A percentile compares a stretch with the other conserved stretches of the same genome.
These are phyloP conservation scores for Coniosporium apollinis DNA, from an alignment of 495 filamentous ascomycete genomes.

Conservation along the genomic window DNA sequence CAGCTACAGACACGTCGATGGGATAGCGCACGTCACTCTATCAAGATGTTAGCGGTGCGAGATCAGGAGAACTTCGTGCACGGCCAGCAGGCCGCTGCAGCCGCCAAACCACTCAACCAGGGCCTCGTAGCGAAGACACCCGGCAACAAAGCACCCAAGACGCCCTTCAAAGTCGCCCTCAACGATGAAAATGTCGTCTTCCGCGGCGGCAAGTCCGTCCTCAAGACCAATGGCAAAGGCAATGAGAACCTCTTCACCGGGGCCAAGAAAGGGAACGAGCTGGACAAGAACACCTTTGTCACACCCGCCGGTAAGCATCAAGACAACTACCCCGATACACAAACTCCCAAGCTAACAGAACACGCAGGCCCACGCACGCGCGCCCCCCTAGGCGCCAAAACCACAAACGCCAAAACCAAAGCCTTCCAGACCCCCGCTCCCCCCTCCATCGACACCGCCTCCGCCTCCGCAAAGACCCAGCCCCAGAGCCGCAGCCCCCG, in stretches of 20 bases:
- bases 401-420: slow-evolving; percentile 81
- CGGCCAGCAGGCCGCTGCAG: slow-evolving; percentile 56
- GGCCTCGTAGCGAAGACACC: slow-evolving; percentile 60
- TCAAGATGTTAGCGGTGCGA: slow-evolving; percentile 54
- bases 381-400: slow-evolving; percentile 80
- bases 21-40: no score
- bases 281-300: slow-evolving; percentile 45
- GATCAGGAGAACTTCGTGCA: slow-evolving; percentile 82
- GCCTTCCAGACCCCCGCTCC: slow-evolving; percentile 46
- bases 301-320: slow-evolving; percentile 64
- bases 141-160: slow-evolving; percentile 57
- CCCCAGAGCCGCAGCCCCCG: slow-evolving; percentile 35
- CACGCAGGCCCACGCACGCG: slow-evolving; percentile 46
- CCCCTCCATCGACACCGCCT: slow-evolving; percentile 19
- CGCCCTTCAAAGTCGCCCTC: slow-evolving; percentile 63
- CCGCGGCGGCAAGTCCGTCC: slow-evolving; percentile 40
- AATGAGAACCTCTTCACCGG: slow-evolving; percentile 45
- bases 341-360: slow-evolving; percentile 3
- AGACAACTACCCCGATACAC: not conserved
- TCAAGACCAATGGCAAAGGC: slow-evolving; percentile 44
- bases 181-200: slow-evolving; percentile 77
- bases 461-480: slow-evolving; percentile 31
- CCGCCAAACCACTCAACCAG: slow-evolving; percentile 64
- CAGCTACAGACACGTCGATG: no score
- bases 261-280: slow-evolving; percentile 40